phyloP scores from a whole-genome alignment of 2,329 filamentous ascomycete genomes.

The Pseudovirgaria hyperparasitica region DNA sequence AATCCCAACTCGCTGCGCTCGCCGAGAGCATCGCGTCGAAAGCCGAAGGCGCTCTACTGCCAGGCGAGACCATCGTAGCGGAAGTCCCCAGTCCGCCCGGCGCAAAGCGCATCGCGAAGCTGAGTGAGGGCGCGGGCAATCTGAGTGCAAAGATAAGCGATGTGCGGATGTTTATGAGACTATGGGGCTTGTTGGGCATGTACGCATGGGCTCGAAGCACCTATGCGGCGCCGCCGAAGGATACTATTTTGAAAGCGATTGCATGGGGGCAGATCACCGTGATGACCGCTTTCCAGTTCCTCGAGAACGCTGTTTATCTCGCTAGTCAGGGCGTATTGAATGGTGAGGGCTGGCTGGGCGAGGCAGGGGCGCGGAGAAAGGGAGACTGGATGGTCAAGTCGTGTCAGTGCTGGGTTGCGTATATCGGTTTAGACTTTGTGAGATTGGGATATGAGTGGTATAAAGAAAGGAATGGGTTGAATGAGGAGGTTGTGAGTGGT shows the following conservation, averaged over 20 bases:
- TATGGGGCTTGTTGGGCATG: conserved; percentile 67
- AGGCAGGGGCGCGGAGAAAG: conserved; percentile 35
- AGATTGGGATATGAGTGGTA: conserved; percentile 39
- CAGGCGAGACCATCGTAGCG: conserved; percentile 28
- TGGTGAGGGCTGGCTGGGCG: conserved; percentile 33
- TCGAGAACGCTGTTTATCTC: conserved; percentile 78
- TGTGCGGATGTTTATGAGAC: conserved; percentile 56
- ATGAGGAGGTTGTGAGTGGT: conserved; percentile 17
- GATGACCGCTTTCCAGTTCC: conserved; percentile 58
- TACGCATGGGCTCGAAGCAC: conserved; percentile 49
- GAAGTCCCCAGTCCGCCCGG: conserved; percentile 19
- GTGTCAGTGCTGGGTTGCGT: conserved; percentile 66
- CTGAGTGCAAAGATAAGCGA: conserved; percentile 57
- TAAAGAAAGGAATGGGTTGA: conserved; percentile 9
- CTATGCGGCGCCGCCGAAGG: conserved; percentile 18
- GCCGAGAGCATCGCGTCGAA: conserved; percentile 25
- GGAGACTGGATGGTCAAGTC: conserved; percentile 56
- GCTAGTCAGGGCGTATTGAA: conserved; percentile 56
- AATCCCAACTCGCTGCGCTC: conserved; percentile 19
- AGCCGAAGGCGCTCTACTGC: conserved; percentile 24
- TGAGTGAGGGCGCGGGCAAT: conserved; percentile 21
- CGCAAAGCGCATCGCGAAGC: conserved; percentile 19
- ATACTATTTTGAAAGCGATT: conserved; percentile 28
- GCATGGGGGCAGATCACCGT: conserved; percentile 55
- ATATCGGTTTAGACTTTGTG: conserved; percentile 64